Evolutionary conservation across 805 yeast genomes (phyloP).

Genomic region (Saccharomycopsis synnaedendra): DNA sequence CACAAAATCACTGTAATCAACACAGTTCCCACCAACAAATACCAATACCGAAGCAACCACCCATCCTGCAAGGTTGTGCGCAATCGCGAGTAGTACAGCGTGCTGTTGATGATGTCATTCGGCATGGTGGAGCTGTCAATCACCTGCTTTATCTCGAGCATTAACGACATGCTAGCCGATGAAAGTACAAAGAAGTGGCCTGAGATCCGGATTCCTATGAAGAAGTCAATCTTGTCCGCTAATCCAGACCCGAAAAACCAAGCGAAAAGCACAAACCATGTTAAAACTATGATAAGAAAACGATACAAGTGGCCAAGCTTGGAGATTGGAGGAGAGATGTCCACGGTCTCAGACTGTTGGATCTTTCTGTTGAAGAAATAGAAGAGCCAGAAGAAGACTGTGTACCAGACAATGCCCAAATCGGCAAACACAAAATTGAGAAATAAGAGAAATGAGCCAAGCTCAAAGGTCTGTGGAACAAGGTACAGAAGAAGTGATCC

Average conservation of each 20-base stretch:
- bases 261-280: not conserved
- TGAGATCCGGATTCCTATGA: constrained; percentile 2
- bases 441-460: not conserved
- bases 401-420: constrained; percentile 2
- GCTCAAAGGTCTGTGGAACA: too few species aligned
- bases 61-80: not conserved
- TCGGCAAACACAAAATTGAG: constrained; percentile 10
- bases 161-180: constrained; percentile 7
- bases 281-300: not conserved
- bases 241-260: constrained; percentile 9
- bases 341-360: too few species aligned
- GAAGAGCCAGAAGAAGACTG: not conserved
- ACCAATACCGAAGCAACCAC: not conserved
- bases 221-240: not conserved
- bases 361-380: not conserved
- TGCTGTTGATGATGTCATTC: not conserved
- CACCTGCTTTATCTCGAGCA: constrained; percentile 1
- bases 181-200: constrained; percentile 11
- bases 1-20: not conserved
- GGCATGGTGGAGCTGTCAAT: not conserved
- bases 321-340: not conserved
- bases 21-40: not conserved
- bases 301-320: not conserved
- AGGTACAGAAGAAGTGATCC: too few species aligned
- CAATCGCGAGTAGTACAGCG: not conserved